Percentiles rank a stretch among this genome's conserved stretches.
Evolutionary conservation across 306 rosid genomes (phyloP).

Genomic region (Mimosa pudica): DNA sequence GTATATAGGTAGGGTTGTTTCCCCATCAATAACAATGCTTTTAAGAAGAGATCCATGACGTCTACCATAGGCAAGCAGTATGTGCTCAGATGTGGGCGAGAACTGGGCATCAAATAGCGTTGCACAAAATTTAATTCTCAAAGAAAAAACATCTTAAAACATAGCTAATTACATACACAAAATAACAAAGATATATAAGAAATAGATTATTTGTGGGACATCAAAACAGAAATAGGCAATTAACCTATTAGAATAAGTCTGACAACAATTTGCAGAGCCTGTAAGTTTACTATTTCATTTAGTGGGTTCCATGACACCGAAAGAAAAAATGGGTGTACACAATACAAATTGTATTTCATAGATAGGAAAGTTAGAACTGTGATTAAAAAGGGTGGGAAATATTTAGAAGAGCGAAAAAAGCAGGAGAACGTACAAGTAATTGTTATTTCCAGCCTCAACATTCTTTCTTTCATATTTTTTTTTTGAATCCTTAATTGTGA

Average conservation of each 20-base stretch:
- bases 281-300: constrained; percentile 5
- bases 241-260: constrained; percentile 9
- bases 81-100: constrained; percentile 64
- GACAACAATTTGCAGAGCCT: not conserved
- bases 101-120: constrained; percentile 45
- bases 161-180: constrained; percentile 13
- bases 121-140: constrained; percentile 34
- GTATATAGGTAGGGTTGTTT: constrained; percentile 89
- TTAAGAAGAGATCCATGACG: constrained; percentile 64
- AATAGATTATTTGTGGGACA: not conserved
- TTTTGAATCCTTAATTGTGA: not conserved
- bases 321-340: not conserved
- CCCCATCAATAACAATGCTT: constrained; percentile 91
- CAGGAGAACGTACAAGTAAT: constrained; percentile 2
- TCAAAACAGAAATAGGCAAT: not conserved
- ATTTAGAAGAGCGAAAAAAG: constrained; percentile 3
- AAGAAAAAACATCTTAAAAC: constrained; percentile 6
- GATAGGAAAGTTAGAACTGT: constrained; percentile 21
- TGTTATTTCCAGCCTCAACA: not conserved
- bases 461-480: not conserved
- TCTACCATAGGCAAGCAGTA: constrained; percentile 70
- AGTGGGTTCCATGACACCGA: not conserved
- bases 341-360: constrained; percentile 1
- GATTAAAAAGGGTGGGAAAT: constrained; percentile 14
- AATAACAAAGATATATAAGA: not conserved